Percentiles rank a stretch among this genome's conserved stretches.
Conservation (phyloP, 176 grass and related monocot species). For the Panicum miliaceum region DNA sequence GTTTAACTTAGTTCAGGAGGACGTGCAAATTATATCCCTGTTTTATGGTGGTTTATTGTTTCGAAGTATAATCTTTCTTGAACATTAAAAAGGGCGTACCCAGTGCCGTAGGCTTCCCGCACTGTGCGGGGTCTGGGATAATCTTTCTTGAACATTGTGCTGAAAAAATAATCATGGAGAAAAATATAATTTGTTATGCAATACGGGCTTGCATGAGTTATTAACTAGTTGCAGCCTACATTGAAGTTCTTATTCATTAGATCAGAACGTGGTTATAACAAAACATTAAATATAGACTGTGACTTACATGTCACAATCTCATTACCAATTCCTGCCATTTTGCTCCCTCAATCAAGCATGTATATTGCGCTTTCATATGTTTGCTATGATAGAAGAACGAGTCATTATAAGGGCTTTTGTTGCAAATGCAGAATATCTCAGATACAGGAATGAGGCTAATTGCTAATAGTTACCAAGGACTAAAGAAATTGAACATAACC, state of each 20-base stretch:
- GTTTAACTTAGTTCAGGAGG: slow-evolving; percentile 16
- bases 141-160: neutral
- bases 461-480: slow-evolving; percentile 63
- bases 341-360: slow-evolving; percentile 19
- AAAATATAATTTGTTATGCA: neutral
- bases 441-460: slow-evolving; percentile 67
- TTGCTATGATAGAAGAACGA: neutral
- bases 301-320: neutral
- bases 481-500: slow-evolving; percentile 87
- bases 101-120: no score
- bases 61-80: neutral
- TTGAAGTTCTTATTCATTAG: neutral
- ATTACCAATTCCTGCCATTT: slow-evolving; percentile 2
- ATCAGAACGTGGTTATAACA: neutral
- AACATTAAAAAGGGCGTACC: no score
- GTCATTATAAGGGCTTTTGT: slow-evolving; percentile 3
- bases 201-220: neutral
- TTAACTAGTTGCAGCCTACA: neutral
- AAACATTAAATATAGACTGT: slow-evolving; percentile 13
- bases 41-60: neutral
- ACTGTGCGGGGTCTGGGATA: no score
- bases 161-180: neutral
- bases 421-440: slow-evolving; percentile 72
- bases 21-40: neutral
- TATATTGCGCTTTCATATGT: slow-evolving; percentile 13